Conservation (phyloP, 2,329 filamentous ascomycete genomes). For the Harringtonia lauricola region DNA sequence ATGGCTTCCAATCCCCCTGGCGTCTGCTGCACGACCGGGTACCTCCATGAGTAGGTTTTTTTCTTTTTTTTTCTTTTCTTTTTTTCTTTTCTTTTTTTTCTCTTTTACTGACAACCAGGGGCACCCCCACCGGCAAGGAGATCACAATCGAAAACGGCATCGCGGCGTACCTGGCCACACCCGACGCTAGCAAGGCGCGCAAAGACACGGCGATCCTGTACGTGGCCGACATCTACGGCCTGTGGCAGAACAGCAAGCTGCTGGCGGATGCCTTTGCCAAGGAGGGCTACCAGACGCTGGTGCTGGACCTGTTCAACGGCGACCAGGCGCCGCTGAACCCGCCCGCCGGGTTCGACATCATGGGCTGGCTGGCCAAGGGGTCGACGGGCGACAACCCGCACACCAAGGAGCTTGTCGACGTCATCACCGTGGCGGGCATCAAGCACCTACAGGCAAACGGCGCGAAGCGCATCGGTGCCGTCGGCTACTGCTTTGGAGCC, state of each 20-base stretch:
- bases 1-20: constrained; percentile 45
- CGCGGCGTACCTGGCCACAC: constrained; percentile 39
- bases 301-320: constrained; percentile 62
- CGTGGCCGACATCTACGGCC: constrained; percentile 37
- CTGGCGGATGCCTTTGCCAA: constrained; percentile 66
- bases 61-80: not conserved
- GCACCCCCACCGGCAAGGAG: constrained; percentile 32
- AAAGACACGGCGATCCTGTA: constrained; percentile 28
- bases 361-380: constrained; percentile 32
- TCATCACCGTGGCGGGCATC: constrained; percentile 38
- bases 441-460: constrained; percentile 47
- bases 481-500: constrained; percentile 68
- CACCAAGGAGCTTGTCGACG: constrained; percentile 21
- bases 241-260: constrained; percentile 47
- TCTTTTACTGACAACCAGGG: constrained; percentile 21
- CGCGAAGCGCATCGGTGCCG: constrained; percentile 48
- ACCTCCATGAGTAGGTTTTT: constrained; percentile 39
- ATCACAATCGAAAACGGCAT: constrained; percentile 33
- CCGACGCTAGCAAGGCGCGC: constrained; percentile 24
- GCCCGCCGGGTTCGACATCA: constrained; percentile 28
- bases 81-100: too few relatives aligned
- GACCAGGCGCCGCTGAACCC: constrained; percentile 47
- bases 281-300: constrained; percentile 58
- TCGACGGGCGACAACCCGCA: constrained; percentile 27
- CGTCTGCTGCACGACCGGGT: constrained; percentile 39